Percentiles rank a stretch among this genome's conserved stretches.
phyloP scores from a whole-genome alignment of 202 grass and related monocot species.

The Saccharum hybrid region DNA sequence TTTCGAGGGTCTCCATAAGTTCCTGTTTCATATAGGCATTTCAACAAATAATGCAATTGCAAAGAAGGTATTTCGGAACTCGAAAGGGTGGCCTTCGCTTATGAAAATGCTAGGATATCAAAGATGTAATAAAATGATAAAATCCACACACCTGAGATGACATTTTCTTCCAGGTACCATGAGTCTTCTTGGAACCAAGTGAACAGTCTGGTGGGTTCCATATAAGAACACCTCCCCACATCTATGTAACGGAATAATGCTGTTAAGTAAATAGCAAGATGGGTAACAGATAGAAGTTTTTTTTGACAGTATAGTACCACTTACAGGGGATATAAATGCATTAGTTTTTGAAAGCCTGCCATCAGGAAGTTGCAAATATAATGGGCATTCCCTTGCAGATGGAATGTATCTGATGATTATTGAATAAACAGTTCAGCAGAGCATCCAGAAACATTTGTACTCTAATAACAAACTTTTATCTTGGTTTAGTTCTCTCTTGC shows the following conservation, averaged over 20 bases:
- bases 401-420: conserved; percentile 71
- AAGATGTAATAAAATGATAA: conserved; percentile 16
- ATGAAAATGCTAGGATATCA: not conserved
- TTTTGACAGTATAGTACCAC: conserved; percentile 32
- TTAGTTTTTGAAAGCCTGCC: conserved; percentile 80
- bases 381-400: conserved; percentile 90
- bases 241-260: conserved; percentile 53
- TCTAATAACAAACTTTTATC: too few relatives aligned
- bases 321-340: conserved; percentile 98
- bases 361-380: conserved; percentile 79
- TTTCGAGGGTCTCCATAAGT: conserved; percentile 74
- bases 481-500: too few relatives aligned
- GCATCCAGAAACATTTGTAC: not conserved
- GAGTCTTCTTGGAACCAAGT: conserved; percentile 42
- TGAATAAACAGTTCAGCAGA: conserved; percentile 37
- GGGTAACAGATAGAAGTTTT: conserved; percentile 17
- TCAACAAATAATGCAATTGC: conserved; percentile 38
- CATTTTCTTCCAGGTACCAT: conserved; percentile 50
- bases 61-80: conserved; percentile 30
- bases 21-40: conserved; percentile 64
- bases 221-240: conserved; percentile 93
- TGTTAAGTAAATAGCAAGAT: conserved; percentile 41
- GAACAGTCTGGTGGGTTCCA: conserved; percentile 90
- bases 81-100: not conserved
- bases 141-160: conserved; percentile 66